phyloP scores from a whole-genome alignment of 1,284 basidiomycete genomes.

The Naganishia liquefaciens region DNA sequence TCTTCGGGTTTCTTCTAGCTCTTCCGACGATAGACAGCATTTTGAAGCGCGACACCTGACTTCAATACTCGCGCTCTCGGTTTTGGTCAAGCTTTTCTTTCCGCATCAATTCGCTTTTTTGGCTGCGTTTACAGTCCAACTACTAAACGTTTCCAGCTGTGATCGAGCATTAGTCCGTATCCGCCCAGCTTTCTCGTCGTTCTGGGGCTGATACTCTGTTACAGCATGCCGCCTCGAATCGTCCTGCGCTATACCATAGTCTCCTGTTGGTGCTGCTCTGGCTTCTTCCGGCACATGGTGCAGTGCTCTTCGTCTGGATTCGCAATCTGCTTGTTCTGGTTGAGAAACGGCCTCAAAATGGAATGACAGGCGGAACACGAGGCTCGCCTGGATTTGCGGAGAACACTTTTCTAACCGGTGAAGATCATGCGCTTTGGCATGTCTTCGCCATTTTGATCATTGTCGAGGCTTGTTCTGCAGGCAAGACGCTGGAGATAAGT shows the following conservation, averaged over 20 bases:
- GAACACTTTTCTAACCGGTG: background rate
- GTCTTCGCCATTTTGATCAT: constrained; percentile 66
- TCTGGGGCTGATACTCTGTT: background rate
- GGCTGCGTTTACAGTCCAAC: constrained; percentile 73
- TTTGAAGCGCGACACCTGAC: constrained; percentile 48
- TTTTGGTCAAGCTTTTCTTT: constrained; percentile 69
- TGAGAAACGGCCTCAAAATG: background rate
- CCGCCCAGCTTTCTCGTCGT: constrained; percentile 7
- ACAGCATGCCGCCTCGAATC: constrained; percentile 53
- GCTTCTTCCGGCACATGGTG: constrained; percentile 75
- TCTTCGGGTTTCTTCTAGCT: background rate
- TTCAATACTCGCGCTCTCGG: constrained; percentile 65
- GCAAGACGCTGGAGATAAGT: constrained; percentile 33
- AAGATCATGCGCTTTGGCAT: constrained; percentile 29
- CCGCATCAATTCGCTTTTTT: constrained; percentile 90
- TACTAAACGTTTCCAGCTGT: constrained; percentile 59
- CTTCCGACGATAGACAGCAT: constrained; percentile 23
- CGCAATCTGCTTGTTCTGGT: constrained; percentile 62
- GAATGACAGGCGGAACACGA: background rate
- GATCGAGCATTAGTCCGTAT: constrained; percentile 1
- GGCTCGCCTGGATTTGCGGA: background rate
- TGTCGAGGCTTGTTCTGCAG: constrained; percentile 39
- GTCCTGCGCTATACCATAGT: constrained; percentile 57
- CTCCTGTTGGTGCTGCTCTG: constrained; percentile 76
- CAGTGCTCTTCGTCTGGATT: constrained; percentile 85